Base-by-base conservation (phyloP, 371 early-diverging fungal species). In the Mortierella sp. region DNA sequence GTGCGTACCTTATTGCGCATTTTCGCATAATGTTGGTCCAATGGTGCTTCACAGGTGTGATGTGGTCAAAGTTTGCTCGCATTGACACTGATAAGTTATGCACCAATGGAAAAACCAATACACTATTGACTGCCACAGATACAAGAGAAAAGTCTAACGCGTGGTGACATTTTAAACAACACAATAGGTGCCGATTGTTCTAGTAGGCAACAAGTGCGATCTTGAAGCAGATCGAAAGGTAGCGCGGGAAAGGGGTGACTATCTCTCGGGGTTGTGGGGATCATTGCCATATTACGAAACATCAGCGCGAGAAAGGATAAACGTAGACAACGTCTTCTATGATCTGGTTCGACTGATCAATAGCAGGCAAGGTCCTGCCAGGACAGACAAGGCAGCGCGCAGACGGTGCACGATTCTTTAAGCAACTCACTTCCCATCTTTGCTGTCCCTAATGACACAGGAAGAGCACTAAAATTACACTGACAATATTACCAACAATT, bases 181-280 rank as follows among this genome's bases (percentile, higher is more conserved):
- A 45, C 34, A 17, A 37, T 79, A 95, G 93, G 94, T 95, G 29
- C 96, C 95, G 7, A 91, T 95, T 89, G 94, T 95, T 0, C 84
- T 95, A 15, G 92, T 91, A 19, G 96, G 96, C 43, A 96, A 96
- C 84, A 95, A 96, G 71, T 94, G 94, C 73, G 96, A 96, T 85
- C 70, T 94, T 51, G 93, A 93, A 68, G 88, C 87, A 26, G 96
- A 95, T 72, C 85, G 96, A 43, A 89, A 87, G 61, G 95, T 95
- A 19, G 71, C 91, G 26, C 86, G 89, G 63, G 89, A 92, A 29
- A 85, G 90, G 67, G 95, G 93, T 26, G 78, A 80, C 67, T 59
- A 71, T 51, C 84, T 94, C 31, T 91, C 95, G 8, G 76, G 83
- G 31, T 81, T 88, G 57, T 95, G 95, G 95, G 92, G 92, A 40